Base-by-base conservation (phyloP, 2,329 filamentous ascomycete genomes). In the Tympanopsis confertula region DNA sequence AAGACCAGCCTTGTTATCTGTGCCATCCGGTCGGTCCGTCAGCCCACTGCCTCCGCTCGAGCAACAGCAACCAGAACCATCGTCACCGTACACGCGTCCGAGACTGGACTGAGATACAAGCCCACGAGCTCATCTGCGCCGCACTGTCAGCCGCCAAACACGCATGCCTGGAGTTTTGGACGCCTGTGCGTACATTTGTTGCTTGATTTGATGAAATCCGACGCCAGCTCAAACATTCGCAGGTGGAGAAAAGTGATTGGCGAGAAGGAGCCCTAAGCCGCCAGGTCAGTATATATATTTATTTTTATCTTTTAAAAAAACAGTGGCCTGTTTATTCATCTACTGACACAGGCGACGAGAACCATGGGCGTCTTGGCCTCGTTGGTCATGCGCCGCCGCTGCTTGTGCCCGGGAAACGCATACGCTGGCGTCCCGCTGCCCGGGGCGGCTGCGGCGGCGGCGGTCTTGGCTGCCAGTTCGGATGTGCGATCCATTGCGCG, bases 191-290 rank as follows among this genome's bases (percentile, higher is more conserved):
- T n/a, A n/a, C 83, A 95, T 38, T 83, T 66, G 18, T 76, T 78
- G 54, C 77, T 79, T 56, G 82, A 81, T 45, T 79, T 78, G 47
- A 78, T 78, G 58, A 82, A 88, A 59, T 91, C 84, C 47, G 78
- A 74, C 1, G 83, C 84, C 77, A 93, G 86, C 51, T 86, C 82
- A 53, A 91, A 89, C 82, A 93, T 89, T 54, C 84, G 79, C 44
- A 91, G 63, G 54, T 89, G 84, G 19, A 87, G 68, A 51, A 82
- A 83, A 5, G 80, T 84, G 36, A 82, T 75, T 14, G 82, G 83
- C 0, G 78, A 84, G 61, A 86, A 88, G n/a, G n/a, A n/a, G n/a
- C n/a, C n/a, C n/a, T 12, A 69, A 74, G 33, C 71, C 66, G 45
- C 65, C n/a, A n/a, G n/a, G n/a, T n/a, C n/a, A n/a, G n/a, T n/a